A percentile compares a stretch with the other conserved stretches of the same genome.
Evolutionary conservation across 1,284 basidiomycete genomes (phyloP).

Genomic region (Caloboletus inedulis): DNA sequence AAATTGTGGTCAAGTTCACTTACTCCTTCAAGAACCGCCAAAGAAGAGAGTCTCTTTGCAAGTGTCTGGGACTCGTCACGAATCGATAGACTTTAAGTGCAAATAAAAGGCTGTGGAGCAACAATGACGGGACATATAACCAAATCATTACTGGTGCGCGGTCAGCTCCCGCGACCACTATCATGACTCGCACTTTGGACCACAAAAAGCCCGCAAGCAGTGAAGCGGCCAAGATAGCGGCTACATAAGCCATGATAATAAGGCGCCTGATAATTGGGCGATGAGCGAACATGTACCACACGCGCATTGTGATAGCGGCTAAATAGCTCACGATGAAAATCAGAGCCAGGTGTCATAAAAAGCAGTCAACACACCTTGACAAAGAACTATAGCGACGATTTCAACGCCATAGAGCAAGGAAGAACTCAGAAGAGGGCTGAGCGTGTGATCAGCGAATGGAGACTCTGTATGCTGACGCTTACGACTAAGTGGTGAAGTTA

Average conservation of each 20-base stretch:
- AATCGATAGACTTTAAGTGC: conserved; percentile 24
- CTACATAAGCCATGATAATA: conserved; percentile 1
- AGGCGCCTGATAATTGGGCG: conserved; percentile 4
- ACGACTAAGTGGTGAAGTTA: conserved; percentile 7
- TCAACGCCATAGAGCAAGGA: conserved; percentile 2
- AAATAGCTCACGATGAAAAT: background rate
- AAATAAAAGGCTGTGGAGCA: conserved; percentile 20
- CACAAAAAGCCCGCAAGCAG: background rate
- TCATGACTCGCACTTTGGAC: background rate
- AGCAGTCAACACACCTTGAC: conserved; percentile 8
- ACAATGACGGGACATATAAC: conserved; percentile 18
- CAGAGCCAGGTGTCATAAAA: background rate
- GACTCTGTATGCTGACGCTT: background rate
- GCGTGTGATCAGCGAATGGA: background rate
- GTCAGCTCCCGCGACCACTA: background rate
- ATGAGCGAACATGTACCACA: conserved; percentile 22
- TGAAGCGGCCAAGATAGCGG: background rate
- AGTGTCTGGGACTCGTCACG: conserved; percentile 3
- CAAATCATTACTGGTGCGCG: background rate
- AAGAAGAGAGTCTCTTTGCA: conserved; percentile 17
- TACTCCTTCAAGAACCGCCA: conserved; percentile 21
- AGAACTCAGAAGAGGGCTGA: background rate
- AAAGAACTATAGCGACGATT: background rate
- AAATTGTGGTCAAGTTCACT: background rate
- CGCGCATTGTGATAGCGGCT: conserved; percentile 21